Base-by-base conservation (phyloP, 768 basidiomycete genomes). In the Lyophyllum decastes region DNA sequence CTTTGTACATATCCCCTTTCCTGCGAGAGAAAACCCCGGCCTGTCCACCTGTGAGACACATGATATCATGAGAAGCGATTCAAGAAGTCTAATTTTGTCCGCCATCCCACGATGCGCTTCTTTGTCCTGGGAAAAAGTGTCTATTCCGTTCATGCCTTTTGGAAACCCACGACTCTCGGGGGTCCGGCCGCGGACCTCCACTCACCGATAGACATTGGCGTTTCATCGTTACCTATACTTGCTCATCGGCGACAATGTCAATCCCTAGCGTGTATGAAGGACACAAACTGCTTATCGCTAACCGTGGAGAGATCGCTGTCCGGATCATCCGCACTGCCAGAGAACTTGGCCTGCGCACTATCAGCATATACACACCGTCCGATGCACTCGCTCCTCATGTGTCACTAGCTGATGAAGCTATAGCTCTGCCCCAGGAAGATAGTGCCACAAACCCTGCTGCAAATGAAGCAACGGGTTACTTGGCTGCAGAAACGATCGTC, bases 271-370 rank as follows among this genome's bases (percentile, higher is more conserved):
- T 48, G 52, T 68, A 66, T 56, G 38, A 60, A 56, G 59, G 57
- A n/a, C 79, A 84, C 60, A 85, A 80, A 59, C 73, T 88, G 0
- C 78, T 89, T 58, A 73, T 90, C 58, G 86, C 86, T 19, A 89
- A 90, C 68, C 83, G 88, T 24, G 88, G 88, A 41, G 88, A 90
- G 68, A 89, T 90, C 51, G 87, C 87, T 9, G 75, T 84, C 14
- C 82, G 88, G 9, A 79, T 89, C 61, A 72, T 89, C 24, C 79
- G 76, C 50, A 83, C 86, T 0, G 85, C 85, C 2, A 76, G 77
- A 48, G 68, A 68, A 25, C 76, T 87, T 2, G 81, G 77, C 1
- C 64, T 90, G 24, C 67, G 63, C 3, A 86, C 85, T 0, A 64
- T 88, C n/a, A 76, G 84, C 2, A 72, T 89, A 43, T 88, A 88